Base-by-base conservation (phyloP, 257 asterid species). In the Petunia axillaris region DNA sequence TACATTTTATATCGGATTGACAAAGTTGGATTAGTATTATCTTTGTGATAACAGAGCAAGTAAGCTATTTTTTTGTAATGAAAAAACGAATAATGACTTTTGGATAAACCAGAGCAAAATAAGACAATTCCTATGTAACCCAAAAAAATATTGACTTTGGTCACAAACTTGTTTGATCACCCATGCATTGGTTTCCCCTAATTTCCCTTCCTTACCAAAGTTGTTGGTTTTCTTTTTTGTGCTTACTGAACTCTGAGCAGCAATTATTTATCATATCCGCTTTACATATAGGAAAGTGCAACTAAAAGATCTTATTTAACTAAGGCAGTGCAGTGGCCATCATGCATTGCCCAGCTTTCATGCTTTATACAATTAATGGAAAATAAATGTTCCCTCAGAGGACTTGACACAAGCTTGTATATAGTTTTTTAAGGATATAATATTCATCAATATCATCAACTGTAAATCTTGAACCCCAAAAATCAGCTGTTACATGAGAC, bases 331-430 rank as follows among this genome's bases (percentile, higher is more conserved):
- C 52, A 46, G 40, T 71, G 44, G 10, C 25, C 44, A 48, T 44
- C 39, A 71, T 71, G 5, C 48, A 71, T 73, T 48, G 46, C 16
- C 14, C 16, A 48, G 62, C 57, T 48, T 50, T 41, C 25, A 50
- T 73, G 35, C 41, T 50, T 48, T 50, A 71, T 50, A 35, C 77
- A 71, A 52, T 71, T 60, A 11, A 50, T 11, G 35, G 59, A 71
- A 67, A 71, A 8, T 11, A 71, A 35, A 11, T 5, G 4, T 71
- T 10, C 11, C 77, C 35, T 35, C 39, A 35, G 50, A 50, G 13
- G 57, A 7, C 13, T 50, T 50, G 36, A 50, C 62, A 35, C 46
- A 35, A 48, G 41, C 43, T 48, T 25, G 0, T 48, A 6, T 48
- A n/a, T 48, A 48, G 1, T 1, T 10, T 48, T 71, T 5, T 71